Conservation (phyloP, 2,329 filamentous ascomycete genomes). For the Cryphonectria japonica region DNA sequence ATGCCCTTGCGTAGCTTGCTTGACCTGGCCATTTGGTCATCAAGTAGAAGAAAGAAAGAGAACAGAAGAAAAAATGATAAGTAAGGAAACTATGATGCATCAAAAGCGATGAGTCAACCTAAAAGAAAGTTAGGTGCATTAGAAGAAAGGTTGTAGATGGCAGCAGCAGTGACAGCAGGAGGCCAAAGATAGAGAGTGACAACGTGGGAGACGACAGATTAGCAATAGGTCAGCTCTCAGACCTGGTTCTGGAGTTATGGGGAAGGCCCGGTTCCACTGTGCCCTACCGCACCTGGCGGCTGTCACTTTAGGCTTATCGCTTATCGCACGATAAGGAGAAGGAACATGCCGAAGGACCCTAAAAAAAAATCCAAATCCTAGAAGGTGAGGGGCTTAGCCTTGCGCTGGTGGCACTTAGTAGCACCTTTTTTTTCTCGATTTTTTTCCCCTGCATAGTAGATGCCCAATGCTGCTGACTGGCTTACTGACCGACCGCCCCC, state of each 20-base stretch:
- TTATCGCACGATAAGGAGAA: background rate
- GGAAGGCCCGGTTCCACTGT: background rate
- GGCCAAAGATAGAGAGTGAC: slow-evolving; percentile 3
- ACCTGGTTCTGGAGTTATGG: background rate
- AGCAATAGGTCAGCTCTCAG: slow-evolving; percentile 15
- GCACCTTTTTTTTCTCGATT: background rate
- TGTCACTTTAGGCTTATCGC: slow-evolving; percentile 3
- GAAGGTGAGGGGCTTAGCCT: slow-evolving; percentile 3
- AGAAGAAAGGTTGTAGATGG: background rate
- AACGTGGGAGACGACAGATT: slow-evolving; percentile 3
- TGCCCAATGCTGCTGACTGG: slow-evolving; percentile 10
- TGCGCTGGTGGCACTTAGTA: background rate
- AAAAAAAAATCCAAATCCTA: slow-evolving; percentile 6
- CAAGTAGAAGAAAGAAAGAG: too few relatives aligned
- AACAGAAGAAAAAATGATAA: too few relatives aligned
- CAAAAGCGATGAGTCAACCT: background rate
- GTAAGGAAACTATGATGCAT: too few relatives aligned
- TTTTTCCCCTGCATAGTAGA: background rate
- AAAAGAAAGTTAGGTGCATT: too few relatives aligned
- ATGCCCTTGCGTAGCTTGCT: background rate
- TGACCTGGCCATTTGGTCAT: background rate
- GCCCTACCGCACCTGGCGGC: background rate
- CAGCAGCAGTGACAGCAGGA: background rate
- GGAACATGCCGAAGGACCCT: background rate
- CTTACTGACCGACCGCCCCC: slow-evolving; percentile 3